Evolutionary conservation across 225 moss, liverwort and hornwort genomes (phyloP), one percentile per base, ranked within the genome.

Genomic region (Neckera pumila): DNA sequence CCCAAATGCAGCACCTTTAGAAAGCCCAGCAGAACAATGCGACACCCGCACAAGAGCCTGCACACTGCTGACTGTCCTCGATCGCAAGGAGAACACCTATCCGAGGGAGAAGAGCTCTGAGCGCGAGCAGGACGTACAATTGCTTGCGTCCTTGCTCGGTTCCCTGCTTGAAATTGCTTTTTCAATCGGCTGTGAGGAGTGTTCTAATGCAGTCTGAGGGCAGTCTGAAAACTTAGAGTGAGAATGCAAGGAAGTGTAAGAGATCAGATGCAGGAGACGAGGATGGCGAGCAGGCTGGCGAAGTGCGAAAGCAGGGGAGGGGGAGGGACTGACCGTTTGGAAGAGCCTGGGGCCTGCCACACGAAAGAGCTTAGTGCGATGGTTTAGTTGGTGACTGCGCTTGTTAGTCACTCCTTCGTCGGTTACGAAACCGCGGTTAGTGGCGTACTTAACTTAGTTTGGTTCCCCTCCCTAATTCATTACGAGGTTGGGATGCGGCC

Each of bases 291-390:
- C 53, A 54, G 69, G 18, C 34, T 30, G 26, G 67, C n/a, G 83
- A 38, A 38, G 53, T 0, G 85, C 30, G 76, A 36, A 53, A 9
- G 51, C 47, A 63, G n/a, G 53, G 20, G 76, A 30, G 42, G 28
- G 38, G 86, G 65, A 77, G 40, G 64, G 77, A 78, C 86, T 86
- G 86, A 86, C 86, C 86, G 86, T 86, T 86, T 86, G 42, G 86
- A 86, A 64, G n/a, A 2, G 43, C 2, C 73, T 7, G 77, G 63
- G 86, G 63, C 15, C 86, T 86, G 86, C 64, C 77, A 86, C 86
- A 78, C 78, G 78, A 78, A 86, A 77, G 86, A 53, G 86, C 53
- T 84, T 43, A 84, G 78, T 40, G 65, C 56, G 86, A 23, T 0
- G 54, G 22, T 8, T 65, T 86, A 86, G 65, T 65, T 78, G 78